These are phyloP conservation scores for Phyllosticta citriasiana DNA, from an alignment of 2,329 filamentous ascomycete genomes.

Conservation along the genomic window DNA sequence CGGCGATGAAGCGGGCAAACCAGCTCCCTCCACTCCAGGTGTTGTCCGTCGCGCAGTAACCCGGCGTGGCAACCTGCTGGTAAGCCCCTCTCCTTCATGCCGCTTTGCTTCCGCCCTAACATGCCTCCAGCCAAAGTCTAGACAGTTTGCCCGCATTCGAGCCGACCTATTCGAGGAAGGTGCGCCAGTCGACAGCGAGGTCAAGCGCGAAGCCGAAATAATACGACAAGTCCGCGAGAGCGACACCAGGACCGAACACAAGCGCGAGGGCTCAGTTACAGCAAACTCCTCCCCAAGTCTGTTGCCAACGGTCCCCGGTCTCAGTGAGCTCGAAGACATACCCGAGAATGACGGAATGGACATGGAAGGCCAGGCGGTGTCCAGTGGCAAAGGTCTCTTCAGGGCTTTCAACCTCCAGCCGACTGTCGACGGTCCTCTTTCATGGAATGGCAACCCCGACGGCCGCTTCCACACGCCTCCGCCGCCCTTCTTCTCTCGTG, in stretches of 20 bases:
- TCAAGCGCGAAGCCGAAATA: slow-evolving; percentile 85
- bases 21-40: slow-evolving; percentile 47
- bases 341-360: slow-evolving; percentile 58
- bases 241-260: slow-evolving; percentile 3
- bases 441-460: slow-evolving; percentile 74
- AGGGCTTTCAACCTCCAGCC: slow-evolving; percentile 67
- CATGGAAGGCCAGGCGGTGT: slow-evolving; percentile 19
- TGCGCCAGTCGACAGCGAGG: slow-evolving; percentile 78
- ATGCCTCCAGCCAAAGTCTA: slow-evolving; percentile 70
- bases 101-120: background rate
- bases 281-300: slow-evolving; percentile 61
- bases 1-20: slow-evolving; percentile 53
- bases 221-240: slow-evolving; percentile 91
- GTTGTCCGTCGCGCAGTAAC: slow-evolving; percentile 79
- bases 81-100: slow-evolving; percentile 35
- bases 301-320: slow-evolving; percentile 44
- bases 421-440: slow-evolving; percentile 57
- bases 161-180: slow-evolving; percentile 83
- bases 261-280: slow-evolving; percentile 34
- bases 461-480: slow-evolving; percentile 56
- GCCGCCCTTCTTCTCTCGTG: slow-evolving; percentile 48
- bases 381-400: slow-evolving; percentile 36
- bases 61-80: slow-evolving; percentile 76
- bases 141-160: slow-evolving; percentile 86
- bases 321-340: slow-evolving; percentile 57